Percentiles rank a stretch among this genome's conserved stretches.
Conservation (phyloP, 495 filamentous ascomycete species). For the Amphirosellinia nigrospora region DNA sequence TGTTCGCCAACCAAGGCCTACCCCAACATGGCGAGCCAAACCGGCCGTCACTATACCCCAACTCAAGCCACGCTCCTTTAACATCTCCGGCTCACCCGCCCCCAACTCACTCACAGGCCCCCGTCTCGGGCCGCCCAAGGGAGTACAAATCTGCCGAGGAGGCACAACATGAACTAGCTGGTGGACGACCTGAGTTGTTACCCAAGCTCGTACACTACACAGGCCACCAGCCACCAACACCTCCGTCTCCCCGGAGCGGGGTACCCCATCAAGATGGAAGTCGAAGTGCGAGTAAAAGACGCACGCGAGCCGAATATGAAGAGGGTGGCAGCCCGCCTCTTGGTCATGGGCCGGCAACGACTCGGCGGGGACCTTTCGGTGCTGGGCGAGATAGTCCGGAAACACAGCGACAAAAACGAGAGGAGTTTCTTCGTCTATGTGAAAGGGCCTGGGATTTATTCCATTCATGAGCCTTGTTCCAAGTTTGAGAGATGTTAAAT, state of each 20-base stretch:
- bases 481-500: conserved; percentile 22
- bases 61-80: conserved; percentile 76
- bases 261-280: conserved; percentile 45
- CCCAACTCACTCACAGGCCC: conserved; percentile 43
- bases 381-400: conserved; percentile 82
- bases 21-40: conserved; percentile 63
- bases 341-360: conserved; percentile 63
- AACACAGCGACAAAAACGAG: conserved; percentile 85
- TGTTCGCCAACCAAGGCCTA: conserved; percentile 80
- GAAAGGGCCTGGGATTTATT: conserved; percentile 95
- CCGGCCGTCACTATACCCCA: conserved; percentile 39
- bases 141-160: conserved; percentile 97
- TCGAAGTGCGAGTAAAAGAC: conserved; percentile 67
- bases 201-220: conserved; percentile 95
- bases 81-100: conserved; percentile 74
- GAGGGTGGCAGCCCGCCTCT: conserved; percentile 81
- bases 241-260: conserved; percentile 75
- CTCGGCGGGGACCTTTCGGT: conserved; percentile 73
- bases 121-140: conserved; percentile 65
- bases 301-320: conserved; percentile 87
- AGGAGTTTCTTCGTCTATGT: conserved; percentile 89
- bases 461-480: conserved; percentile 71
- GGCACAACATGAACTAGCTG: conserved; percentile 85
- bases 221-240: conserved; percentile 87
- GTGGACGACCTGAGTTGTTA: conserved; percentile 87